Base-by-base conservation (phyloP, 345 rosid species). In the Eucalyptus marginata region DNA sequence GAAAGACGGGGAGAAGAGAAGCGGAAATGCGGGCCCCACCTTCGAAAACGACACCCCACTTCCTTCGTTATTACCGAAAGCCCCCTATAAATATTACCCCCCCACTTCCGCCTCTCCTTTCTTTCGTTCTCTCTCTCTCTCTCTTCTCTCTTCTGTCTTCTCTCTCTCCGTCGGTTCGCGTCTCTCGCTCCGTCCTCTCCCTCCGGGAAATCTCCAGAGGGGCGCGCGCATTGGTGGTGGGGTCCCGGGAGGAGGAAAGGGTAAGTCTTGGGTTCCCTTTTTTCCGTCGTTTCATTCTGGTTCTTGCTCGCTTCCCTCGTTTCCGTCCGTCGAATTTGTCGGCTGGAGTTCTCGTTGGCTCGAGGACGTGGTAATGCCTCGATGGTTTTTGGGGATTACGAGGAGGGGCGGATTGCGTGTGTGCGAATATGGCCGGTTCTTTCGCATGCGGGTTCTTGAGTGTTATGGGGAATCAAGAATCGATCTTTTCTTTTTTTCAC, bases 101-200 rank as follows among this genome's bases (percentile, higher is more conserved):
- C 83, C 46, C 7, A 6, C 2, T 3, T 0, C 4, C 10, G 24
- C 9, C 2, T 0, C 5, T 10, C 7, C 2, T 20, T 43, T 71
- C 13, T 68, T 17, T 31, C 40, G 8, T 10, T 8, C 36, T 59
- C 18, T 13, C 40, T 40, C 71, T n/a, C 33, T 27, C n/a, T 62
- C 31, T 62, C 5, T 31, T 0, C 43, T 17, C 44, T 8, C 24
- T 31, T 0, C 43, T 17, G 24, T 8, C 24, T 31, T 31, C 20
- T 31, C 24, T 33, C 81, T 36, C 25, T 71, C 14, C 7, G 81
- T 71, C 25, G 46, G 12, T 71, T 71, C 7, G 83, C 83, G 46
- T 76, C 46, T 76, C 83, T 76, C 83, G 13, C 46, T 76, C 27
- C 13, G 46, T 76, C 2, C 83, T 36, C 83, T 18, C 83, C 83